These are phyloP conservation scores for Aegilops longissima DNA, from an alignment of 176 grass and related monocot species.

Conservation along the genomic window DNA sequence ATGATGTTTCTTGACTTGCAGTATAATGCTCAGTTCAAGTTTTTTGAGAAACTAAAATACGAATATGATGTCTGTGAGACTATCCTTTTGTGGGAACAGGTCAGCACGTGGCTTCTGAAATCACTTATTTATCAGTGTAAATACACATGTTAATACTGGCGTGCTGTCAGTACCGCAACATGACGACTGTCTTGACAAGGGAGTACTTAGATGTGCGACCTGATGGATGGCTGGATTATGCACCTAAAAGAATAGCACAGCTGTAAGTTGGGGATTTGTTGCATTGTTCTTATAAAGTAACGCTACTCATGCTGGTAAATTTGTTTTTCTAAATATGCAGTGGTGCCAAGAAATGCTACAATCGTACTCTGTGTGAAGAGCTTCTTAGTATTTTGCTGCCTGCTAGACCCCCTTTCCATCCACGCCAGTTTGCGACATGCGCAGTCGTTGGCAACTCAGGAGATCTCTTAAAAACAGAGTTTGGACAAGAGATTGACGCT, in stretches of 20 bases:
- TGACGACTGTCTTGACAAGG: slow-evolving; percentile 97
- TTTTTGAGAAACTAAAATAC: slow-evolving; percentile 86
- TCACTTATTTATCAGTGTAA: slow-evolving; percentile 14
- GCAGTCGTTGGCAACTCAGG: slow-evolving; percentile 98
- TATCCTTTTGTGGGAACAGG: slow-evolving; percentile 93
- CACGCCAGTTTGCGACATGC: slow-evolving; percentile 79
- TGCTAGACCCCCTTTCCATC: slow-evolving; percentile 92
- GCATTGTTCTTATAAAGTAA: background rate
- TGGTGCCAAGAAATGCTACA: slow-evolving; percentile 91
- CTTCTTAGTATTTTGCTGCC: slow-evolving; percentile 84
- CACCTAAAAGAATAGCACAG: slow-evolving; percentile 92
- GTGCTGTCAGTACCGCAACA: slow-evolving; percentile 80
- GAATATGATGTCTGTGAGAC: slow-evolving; percentile 78
- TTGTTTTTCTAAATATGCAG: slow-evolving; percentile 40
- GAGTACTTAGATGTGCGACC: slow-evolving; percentile 95
- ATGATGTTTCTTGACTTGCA: slow-evolving; percentile 41
- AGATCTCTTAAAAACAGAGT: slow-evolving; percentile 96
- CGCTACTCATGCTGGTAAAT: background rate
- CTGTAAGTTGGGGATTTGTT: slow-evolving; percentile 60
- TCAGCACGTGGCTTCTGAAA: slow-evolving; percentile 34
- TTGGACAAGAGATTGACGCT: slow-evolving; percentile 89
- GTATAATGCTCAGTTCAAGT: slow-evolving; percentile 90
- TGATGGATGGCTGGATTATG: slow-evolving; percentile 91
- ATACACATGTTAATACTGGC: slow-evolving; percentile 26
- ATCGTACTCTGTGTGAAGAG: slow-evolving; percentile 86